Evolutionary conservation across 495 filamentous ascomycete genomes (phyloP).

Genomic region (Copromyces sp.): DNA sequence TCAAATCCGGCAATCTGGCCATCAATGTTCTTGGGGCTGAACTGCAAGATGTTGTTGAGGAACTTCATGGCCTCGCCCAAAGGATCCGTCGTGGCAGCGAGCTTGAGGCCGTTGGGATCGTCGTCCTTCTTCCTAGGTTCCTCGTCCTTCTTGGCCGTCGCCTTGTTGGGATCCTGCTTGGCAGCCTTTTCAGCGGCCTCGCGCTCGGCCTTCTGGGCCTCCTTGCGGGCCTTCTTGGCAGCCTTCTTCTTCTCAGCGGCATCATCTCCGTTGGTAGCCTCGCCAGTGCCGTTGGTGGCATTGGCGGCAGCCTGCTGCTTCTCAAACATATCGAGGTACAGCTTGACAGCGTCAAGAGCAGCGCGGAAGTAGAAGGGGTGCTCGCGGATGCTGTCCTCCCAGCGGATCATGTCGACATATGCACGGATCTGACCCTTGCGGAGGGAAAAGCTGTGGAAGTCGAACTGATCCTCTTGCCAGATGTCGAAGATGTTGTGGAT

Average conservation of each 20-base stretch:
- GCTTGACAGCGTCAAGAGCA: conserved; percentile 70
- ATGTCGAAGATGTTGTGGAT: conserved; percentile 89
- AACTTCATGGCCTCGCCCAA: conserved; percentile 84
- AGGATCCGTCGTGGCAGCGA: conserved; percentile 71
- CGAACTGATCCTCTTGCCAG: conserved; percentile 98
- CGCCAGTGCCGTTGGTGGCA: conserved; percentile 37
- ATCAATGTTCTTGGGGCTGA: conserved; percentile 70
- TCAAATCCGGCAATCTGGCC: conserved; percentile 82
- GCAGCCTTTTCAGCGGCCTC: conserved; percentile 62
- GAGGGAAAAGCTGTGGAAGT: conserved; percentile 95
- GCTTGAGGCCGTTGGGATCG: conserved; percentile 71
- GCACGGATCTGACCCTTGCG: conserved; percentile 91
- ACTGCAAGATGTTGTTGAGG: conserved; percentile 66
- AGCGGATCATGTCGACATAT: conserved; percentile 91
- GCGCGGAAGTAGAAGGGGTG: conserved; percentile 88
- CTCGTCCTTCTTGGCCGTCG: conserved; percentile 38
- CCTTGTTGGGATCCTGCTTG: conserved; percentile 63
- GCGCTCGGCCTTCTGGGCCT: conserved; percentile 75
- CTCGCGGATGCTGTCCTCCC: conserved; percentile 83
- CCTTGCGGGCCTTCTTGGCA: conserved; percentile 88
- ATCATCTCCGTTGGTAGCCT: conserved; percentile 42
- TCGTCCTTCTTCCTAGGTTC: conserved; percentile 72
- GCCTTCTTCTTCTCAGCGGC: conserved; percentile 81
- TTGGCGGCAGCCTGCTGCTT: conserved; percentile 50
- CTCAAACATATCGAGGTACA: conserved; percentile 74